Evolutionary conservation across 2,329 filamentous ascomycete species (phyloP).

Genomic region (Exophiala calicioides): DNA sequence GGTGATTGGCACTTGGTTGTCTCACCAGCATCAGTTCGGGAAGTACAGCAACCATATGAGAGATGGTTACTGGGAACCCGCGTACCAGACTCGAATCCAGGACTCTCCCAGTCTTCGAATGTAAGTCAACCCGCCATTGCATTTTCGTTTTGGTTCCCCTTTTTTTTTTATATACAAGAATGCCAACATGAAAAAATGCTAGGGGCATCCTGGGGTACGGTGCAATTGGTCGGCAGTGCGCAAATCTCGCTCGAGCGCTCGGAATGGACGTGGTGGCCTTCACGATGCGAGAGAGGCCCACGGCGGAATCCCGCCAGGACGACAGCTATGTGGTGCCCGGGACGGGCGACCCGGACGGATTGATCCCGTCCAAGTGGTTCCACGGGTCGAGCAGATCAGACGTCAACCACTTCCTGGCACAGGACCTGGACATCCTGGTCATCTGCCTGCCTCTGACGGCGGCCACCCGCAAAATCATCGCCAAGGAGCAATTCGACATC

Average conservation of each 20-base stretch:
- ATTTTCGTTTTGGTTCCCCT: too few species aligned
- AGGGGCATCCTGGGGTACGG: conserved; percentile 64
- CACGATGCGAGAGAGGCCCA: conserved; percentile 67
- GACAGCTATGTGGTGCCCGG: conserved; percentile 66
- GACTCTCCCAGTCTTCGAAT: conserved; percentile 22
- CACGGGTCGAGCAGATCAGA: conserved; percentile 47
- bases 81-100: conserved; percentile 26
- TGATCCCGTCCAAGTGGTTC: conserved; percentile 55
- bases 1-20: conserved; percentile 42
- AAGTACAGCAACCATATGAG: conserved; percentile 36
- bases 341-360: conserved; percentile 58
- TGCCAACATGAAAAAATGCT: conserved; percentile 29
- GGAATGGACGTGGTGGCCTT: conserved; percentile 75
- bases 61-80: conserved; percentile 34
- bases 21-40: conserved; percentile 37
- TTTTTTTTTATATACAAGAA: not conserved
- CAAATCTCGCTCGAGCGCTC: conserved; percentile 46
- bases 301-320: conserved; percentile 65
- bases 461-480: conserved; percentile 47
- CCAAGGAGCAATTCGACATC: conserved; percentile 48
- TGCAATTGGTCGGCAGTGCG: conserved; percentile 60
- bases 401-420: conserved; percentile 54
- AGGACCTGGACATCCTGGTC: conserved; percentile 56
- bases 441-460: conserved; percentile 55
- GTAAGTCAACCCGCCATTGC: conserved; percentile 8